These are phyloP conservation scores for Neonectria punicea DNA, from an alignment of 2,329 filamentous ascomycete species.

Conservation along the genomic window DNA sequence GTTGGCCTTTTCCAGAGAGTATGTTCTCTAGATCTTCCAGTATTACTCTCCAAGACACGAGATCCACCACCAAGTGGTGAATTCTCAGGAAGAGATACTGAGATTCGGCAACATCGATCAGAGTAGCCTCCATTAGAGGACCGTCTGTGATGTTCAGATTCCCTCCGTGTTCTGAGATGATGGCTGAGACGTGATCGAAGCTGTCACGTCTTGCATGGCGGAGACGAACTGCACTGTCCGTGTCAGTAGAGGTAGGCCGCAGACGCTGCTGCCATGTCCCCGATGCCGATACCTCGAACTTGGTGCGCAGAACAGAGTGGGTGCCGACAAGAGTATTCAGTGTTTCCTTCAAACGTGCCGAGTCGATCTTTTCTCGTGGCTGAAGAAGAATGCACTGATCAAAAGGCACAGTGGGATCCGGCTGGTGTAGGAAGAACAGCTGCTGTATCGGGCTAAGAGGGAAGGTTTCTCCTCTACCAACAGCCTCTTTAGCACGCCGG, in stretches of 20 bases:
- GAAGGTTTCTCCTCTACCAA: not conserved
- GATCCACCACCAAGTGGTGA: constrained; percentile 23
- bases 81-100: constrained; percentile 17
- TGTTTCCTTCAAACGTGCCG: not conserved
- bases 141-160: constrained; percentile 8
- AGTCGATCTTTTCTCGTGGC: not conserved
- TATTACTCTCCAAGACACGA: constrained; percentile 21
- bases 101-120: constrained; percentile 9
- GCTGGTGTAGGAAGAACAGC: constrained; percentile 23
- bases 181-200: constrained; percentile 6
- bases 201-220: constrained; percentile 1
- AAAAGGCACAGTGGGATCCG: constrained; percentile 9
- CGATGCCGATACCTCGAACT: too few species aligned
- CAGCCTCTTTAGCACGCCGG: not conserved
- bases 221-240: constrained; percentile 2
- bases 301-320: too few species aligned
- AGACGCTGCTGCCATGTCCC: too few species aligned
- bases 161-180: constrained; percentile 14
- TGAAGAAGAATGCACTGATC: constrained; percentile 21
- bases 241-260: not conserved
- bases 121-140: constrained; percentile 4
- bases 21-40: constrained; percentile 19
- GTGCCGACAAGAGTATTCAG: not conserved
- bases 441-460: constrained; percentile 18
- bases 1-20: not conserved